These are phyloP conservation scores for Monosporozyma unispora DNA, from an alignment of 805 yeast species.

Conservation along the genomic window DNA sequence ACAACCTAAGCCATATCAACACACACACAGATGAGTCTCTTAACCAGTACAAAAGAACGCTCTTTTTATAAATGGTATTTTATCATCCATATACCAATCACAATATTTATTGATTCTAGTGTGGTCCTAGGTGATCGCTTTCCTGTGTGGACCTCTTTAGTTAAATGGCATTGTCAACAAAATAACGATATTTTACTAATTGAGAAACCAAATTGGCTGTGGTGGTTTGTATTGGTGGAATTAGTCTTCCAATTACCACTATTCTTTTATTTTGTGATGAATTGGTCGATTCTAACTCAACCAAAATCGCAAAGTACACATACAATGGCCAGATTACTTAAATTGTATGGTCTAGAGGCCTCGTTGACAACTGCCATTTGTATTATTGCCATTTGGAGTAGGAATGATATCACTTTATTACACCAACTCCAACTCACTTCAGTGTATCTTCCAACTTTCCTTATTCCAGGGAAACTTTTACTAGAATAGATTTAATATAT, in stretches of 20 bases:
- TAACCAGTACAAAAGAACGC: neutral
- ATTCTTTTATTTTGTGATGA: constrained; percentile 38
- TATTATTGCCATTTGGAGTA: constrained; percentile 37
- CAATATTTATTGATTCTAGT: constrained; percentile 65
- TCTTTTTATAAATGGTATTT: constrained; percentile 43
- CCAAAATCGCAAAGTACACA: neutral
- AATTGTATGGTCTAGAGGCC: constrained; percentile 77
- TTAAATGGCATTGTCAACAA: constrained; percentile 48
- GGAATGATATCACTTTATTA: constrained; percentile 5
- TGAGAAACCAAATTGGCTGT: constrained; percentile 63
- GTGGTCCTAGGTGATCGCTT: constrained; percentile 57
- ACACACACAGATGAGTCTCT: neutral
- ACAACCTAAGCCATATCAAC: neutral
- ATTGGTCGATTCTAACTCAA: constrained; percentile 32
- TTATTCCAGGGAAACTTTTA: constrained; percentile 22
- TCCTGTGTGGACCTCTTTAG: constrained; percentile 25
- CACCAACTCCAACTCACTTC: constrained; percentile 19
- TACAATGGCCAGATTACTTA: constrained; percentile 21
- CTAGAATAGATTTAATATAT: constrained; percentile 4
- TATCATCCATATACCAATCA: constrained; percentile 64
- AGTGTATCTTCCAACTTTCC: constrained; percentile 25
- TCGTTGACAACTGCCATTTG: constrained; percentile 71
- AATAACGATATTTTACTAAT: constrained; percentile 67
- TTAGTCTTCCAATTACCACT: constrained; percentile 71
- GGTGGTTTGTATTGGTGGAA: constrained; percentile 63